These are phyloP conservation scores for Xylaria scruposa DNA, from an alignment of 495 filamentous ascomycete species.

Conservation along the genomic window DNA sequence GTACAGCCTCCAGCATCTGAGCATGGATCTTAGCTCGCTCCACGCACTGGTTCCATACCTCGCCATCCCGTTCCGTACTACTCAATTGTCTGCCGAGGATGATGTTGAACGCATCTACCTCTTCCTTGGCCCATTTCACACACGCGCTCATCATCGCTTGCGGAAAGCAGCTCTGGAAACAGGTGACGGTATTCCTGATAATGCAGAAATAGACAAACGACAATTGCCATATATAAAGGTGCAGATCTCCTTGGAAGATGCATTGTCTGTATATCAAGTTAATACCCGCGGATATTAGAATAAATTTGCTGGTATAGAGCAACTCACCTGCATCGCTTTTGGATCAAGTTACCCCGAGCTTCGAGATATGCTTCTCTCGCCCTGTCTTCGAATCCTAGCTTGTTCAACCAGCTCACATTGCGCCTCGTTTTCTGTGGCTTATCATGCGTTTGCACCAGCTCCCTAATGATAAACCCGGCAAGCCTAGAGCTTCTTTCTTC, in stretches of 20 bases:
- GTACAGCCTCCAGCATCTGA: slow-evolving; percentile 79
- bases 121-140: slow-evolving; percentile 94
- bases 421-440: slow-evolving; percentile 71
- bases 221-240: slow-evolving; percentile 92
- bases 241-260: slow-evolving; percentile 90
- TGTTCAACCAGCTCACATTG: slow-evolving; percentile 81
- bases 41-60: slow-evolving; percentile 83
- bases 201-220: slow-evolving; percentile 95
- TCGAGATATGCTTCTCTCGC: slow-evolving; percentile 87
- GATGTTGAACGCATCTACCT: slow-evolving; percentile 87
- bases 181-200: slow-evolving; percentile 86
- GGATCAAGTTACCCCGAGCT: slow-evolving; percentile 75
- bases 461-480: slow-evolving; percentile 72
- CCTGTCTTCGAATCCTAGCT: slow-evolving; percentile 87
- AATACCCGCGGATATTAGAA: slow-evolving; percentile 32
- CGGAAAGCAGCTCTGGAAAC: slow-evolving; percentile 90
- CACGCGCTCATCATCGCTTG: slow-evolving; percentile 85
- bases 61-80: slow-evolving; percentile 70
- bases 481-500: slow-evolving; percentile 84
- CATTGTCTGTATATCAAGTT: slow-evolving; percentile 69
- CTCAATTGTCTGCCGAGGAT: slow-evolving; percentile 83
- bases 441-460: slow-evolving; percentile 74
- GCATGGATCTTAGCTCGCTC: slow-evolving; percentile 82
- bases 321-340: slow-evolving; percentile 78
- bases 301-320: background rate